Conservation (phyloP, 257 asterid species). For the Nicotiana otophora region DNA sequence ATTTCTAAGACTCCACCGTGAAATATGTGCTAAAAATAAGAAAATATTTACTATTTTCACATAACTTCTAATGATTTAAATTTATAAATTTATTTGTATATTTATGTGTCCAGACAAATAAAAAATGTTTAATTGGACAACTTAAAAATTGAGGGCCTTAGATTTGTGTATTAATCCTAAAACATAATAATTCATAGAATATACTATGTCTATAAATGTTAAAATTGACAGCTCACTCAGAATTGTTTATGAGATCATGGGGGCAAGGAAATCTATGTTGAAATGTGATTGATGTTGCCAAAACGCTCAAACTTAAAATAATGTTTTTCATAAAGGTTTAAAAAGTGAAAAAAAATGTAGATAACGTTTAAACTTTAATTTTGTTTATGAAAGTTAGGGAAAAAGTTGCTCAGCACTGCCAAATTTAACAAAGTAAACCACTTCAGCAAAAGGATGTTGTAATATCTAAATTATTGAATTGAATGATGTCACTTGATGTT, state of each 20-base stretch:
- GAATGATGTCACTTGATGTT: constrained; percentile 43
- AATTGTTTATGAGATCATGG: neutral
- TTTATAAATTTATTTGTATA: neutral
- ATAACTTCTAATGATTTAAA: no score
- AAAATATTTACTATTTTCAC: no score
- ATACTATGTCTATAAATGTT: neutral
- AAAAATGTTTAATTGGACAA: neutral
- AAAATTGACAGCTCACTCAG: constrained; percentile 1
- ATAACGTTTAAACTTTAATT: neutral
- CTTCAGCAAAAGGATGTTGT: neutral
- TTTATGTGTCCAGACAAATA: neutral
- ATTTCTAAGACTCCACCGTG: no score
- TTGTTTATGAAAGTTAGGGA: neutral
- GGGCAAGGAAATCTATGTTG: neutral
- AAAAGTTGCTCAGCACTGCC: neutral
- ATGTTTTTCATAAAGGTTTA: neutral
- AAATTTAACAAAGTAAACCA: neutral
- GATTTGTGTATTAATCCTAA: neutral
- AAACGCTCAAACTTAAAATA: neutral
- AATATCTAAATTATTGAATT: constrained; percentile 10
- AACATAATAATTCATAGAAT: neutral
- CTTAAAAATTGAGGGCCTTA: neutral
- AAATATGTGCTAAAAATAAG: no score
- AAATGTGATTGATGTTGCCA: neutral
- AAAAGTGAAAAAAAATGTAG: neutral